These are phyloP conservation scores for Phytophthora pluvialis DNA, from an alignment of 352 stramenopile species.

Conservation along the genomic window DNA sequence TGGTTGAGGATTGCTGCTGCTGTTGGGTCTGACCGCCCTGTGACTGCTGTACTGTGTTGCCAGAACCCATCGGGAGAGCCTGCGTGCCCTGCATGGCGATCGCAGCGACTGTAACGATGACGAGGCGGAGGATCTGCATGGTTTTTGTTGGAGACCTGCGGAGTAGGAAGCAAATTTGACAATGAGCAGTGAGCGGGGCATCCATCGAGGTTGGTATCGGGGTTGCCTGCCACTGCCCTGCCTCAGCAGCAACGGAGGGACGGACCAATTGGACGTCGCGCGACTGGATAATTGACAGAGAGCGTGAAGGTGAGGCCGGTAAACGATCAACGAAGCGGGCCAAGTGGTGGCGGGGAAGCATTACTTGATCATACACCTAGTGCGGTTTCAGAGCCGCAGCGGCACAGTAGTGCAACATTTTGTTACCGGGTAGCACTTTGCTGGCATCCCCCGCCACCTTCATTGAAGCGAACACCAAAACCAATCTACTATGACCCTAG, in stretches of 20 bases:
- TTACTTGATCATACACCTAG: slow-evolving; percentile 10
- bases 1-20: slow-evolving; percentile 9
- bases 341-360: slow-evolving; percentile 12
- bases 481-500: neutral
- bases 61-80: slow-evolving; percentile 20
- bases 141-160: slow-evolving; percentile 1
- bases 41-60: slow-evolving; percentile 7
- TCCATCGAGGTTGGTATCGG: neutral
- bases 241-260: neutral
- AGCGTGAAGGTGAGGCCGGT: neutral
- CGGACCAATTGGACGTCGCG: neutral
- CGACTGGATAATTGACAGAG: slow-evolving; percentile 10
- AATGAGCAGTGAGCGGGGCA: slow-evolving; percentile 13
- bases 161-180: slow-evolving; percentile 11
- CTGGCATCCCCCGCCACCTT: neutral
- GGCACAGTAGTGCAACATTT: neutral
- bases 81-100: slow-evolving; percentile 41
- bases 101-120: slow-evolving; percentile 26
- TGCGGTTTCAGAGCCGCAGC: slow-evolving; percentile 2
- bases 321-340: slow-evolving; percentile 10
- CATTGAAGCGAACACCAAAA: slow-evolving; percentile 9
- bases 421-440: neutral
- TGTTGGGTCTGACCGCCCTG: slow-evolving; percentile 1
- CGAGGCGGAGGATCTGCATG: slow-evolving; percentile 28
- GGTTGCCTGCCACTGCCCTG: neutral